Percentiles rank a stretch among this genome's conserved stretches.
phyloP scores from a whole-genome alignment of 2,329 filamentous ascomycete genomes.

The Aspergillus glaucus region DNA sequence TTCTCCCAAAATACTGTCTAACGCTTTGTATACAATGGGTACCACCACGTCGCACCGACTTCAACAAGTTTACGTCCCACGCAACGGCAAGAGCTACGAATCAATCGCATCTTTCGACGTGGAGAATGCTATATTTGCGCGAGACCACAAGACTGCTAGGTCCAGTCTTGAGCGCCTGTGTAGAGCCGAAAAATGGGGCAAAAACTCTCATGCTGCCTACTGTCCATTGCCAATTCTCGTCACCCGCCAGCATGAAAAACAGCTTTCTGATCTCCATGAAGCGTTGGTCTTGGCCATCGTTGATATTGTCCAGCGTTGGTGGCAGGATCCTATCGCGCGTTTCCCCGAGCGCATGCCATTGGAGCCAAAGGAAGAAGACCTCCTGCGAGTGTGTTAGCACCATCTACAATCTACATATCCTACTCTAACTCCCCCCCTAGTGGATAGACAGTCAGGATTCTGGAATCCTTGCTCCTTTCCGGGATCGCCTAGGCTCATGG shows the following conservation, averaged over 20 bases:
- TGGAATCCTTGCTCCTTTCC: background rate
- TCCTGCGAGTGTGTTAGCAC: conserved; percentile 12
- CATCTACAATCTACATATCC: background rate
- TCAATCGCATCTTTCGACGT: background rate
- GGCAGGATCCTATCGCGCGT: conserved; percentile 14
- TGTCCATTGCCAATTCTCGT: too few relatives aligned
- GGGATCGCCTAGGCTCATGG: conserved; percentile 15
- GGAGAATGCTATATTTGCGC: too few relatives aligned
- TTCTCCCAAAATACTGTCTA: too few relatives aligned
- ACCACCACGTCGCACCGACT: conserved; percentile 1
- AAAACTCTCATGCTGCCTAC: too few relatives aligned
- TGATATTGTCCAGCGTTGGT: conserved; percentile 26
- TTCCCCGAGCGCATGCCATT: conserved; percentile 24
- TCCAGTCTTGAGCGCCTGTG: too few relatives aligned
- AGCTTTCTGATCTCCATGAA: conserved; percentile 7
- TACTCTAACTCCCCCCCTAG: background rate
- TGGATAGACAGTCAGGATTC: background rate
- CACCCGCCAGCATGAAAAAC: too few relatives aligned
- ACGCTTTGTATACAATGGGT: background rate
- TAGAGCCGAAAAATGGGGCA: too few relatives aligned
- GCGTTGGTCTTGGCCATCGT: conserved; percentile 17
- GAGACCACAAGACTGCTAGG: too few relatives aligned
- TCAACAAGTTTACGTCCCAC: background rate
- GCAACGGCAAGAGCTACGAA: conserved; percentile 3
- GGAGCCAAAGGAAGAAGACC: conserved; percentile 19